Conservation (phyloP, 352 stramenopile species). For the Phytophthora palmivora region DNA sequence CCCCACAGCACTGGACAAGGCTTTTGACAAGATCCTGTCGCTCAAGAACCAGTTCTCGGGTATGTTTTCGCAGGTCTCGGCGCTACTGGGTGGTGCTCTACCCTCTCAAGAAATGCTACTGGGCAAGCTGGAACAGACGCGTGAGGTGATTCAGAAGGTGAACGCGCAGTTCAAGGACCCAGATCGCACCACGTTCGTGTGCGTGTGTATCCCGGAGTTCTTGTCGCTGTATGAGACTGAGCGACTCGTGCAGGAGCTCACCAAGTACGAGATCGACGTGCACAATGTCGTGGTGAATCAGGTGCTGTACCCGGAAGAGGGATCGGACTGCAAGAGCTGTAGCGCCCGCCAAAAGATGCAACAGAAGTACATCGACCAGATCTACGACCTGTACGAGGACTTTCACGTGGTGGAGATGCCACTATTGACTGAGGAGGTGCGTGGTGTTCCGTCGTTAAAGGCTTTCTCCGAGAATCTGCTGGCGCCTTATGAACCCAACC, state of each 20-base stretch:
- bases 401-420: constrained; percentile 99
- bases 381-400: constrained; percentile 99
- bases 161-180: constrained; percentile 99
- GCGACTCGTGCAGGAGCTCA: constrained; percentile 98
- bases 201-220: constrained; percentile 99
- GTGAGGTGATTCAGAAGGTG: constrained; percentile 98
- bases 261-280: constrained; percentile 99
- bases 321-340: constrained; percentile 92
- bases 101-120: constrained; percentile 95
- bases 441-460: constrained; percentile 94
- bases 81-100: constrained; percentile 74
- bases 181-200: constrained; percentile 99
- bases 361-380: constrained; percentile 99
- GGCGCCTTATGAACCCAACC: constrained; percentile 90
- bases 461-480: constrained; percentile 95
- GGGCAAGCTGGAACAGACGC: constrained; percentile 95
- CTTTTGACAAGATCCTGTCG: constrained; percentile 98
- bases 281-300: constrained; percentile 99
- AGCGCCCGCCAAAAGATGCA: constrained; percentile 98
- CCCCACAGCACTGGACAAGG: constrained; percentile 98
- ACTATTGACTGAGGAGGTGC: constrained; percentile 98
- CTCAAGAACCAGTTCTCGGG: constrained; percentile 94
- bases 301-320: constrained; percentile 93
- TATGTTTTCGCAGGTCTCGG: constrained; percentile 89
- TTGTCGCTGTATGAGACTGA: constrained; percentile 99